Percentiles rank a stretch among this genome's conserved stretches.
phyloP scores from a whole-genome alignment of 768 basidiomycete genomes.

The Phlegmacium glaucopus region DNA sequence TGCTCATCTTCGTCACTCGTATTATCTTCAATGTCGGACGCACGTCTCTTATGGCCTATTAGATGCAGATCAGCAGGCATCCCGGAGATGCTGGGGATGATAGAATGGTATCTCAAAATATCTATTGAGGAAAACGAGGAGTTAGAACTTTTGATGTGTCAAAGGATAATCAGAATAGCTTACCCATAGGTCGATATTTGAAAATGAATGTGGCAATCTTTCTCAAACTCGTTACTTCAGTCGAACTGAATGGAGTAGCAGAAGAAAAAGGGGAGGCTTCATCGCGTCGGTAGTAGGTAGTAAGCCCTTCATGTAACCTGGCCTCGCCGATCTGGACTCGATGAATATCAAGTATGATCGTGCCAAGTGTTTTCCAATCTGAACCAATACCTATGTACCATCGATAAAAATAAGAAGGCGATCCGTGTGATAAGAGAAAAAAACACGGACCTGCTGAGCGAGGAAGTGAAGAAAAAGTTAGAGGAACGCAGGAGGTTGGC shows the following conservation, averaged over 20 bases:
- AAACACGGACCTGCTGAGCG: slow-evolving; percentile 15
- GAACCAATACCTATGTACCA: slow-evolving; percentile 19
- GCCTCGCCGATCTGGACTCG: slow-evolving; percentile 27
- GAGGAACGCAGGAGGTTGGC: slow-evolving; percentile 24
- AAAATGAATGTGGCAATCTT: slow-evolving; percentile 31
- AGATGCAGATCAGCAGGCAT: slow-evolving; percentile 9
- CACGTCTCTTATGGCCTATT: slow-evolving; percentile 19
- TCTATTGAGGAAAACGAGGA: slow-evolving; percentile 8
- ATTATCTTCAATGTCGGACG: slow-evolving; percentile 17
- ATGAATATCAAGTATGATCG: slow-evolving; percentile 27
- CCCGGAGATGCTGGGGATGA: slow-evolving; percentile 12
- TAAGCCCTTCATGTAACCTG: slow-evolving; percentile 26
- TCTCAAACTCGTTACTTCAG: slow-evolving; percentile 26
- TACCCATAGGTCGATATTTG: slow-evolving; percentile 27
- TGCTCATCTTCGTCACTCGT: slow-evolving; percentile 19
- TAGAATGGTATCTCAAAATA: slow-evolving; percentile 19
- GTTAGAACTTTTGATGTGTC: background rate
- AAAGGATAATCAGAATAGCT: slow-evolving; percentile 3
- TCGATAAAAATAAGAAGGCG: background rate
- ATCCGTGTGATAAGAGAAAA: background rate
- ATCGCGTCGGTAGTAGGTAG: slow-evolving; percentile 22
- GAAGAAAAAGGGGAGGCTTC: slow-evolving; percentile 26
- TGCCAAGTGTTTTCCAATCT: slow-evolving; percentile 24
- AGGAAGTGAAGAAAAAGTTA: slow-evolving; percentile 22
- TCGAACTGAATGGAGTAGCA: slow-evolving; percentile 27